These are phyloP conservation scores for Saccharomycopsis phalli DNA, from an alignment of 1,139 yeast species.

Conservation along the genomic window DNA sequence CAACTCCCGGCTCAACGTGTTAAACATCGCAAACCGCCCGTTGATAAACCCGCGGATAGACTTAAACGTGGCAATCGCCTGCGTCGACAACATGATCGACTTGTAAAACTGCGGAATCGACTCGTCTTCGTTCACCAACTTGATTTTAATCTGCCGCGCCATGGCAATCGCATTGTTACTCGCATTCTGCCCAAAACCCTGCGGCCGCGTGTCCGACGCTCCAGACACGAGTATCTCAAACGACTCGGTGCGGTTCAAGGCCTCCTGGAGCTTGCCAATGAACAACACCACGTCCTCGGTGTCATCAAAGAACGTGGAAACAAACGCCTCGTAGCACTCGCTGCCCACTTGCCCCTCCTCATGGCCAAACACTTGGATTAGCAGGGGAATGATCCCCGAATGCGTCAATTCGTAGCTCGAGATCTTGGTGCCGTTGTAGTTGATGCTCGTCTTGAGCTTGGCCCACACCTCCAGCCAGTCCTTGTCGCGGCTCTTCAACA, in stretches of 20 bases:
- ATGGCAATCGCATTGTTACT: constrained; percentile 43
- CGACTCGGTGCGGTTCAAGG: constrained; percentile 65
- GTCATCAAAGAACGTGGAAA: constrained; percentile 30
- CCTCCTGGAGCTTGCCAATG: constrained; percentile 58
- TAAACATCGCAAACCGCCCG: constrained; percentile 27
- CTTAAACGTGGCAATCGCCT: constrained; percentile 79
- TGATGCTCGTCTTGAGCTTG: constrained; percentile 31
- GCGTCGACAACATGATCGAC: constrained; percentile 57
- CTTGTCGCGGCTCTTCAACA: constrained; percentile 20
- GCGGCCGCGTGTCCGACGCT: constrained; percentile 14
- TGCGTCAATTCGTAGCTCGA: constrained; percentile 73
- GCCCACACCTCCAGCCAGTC: constrained; percentile 45
- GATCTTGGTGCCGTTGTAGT: constrained; percentile 30
- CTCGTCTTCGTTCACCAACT: constrained; percentile 29
- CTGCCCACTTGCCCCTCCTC: constrained; percentile 17
- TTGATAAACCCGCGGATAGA: constrained; percentile 59
- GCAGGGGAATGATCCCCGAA: constrained; percentile 50
- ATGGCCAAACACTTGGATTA: constrained; percentile 36
- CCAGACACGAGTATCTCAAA: constrained; percentile 65
- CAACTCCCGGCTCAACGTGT: constrained; percentile 10
- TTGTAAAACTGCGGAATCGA: constrained; percentile 30
- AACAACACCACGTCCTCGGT: constrained; percentile 24
- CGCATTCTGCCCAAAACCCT: constrained; percentile 16
- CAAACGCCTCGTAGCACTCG: constrained; percentile 38
- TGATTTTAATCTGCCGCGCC: constrained; percentile 64